These are phyloP conservation scores for Termitomyces sp. DNA, from an alignment of 768 basidiomycete species.

Conservation along the genomic window DNA sequence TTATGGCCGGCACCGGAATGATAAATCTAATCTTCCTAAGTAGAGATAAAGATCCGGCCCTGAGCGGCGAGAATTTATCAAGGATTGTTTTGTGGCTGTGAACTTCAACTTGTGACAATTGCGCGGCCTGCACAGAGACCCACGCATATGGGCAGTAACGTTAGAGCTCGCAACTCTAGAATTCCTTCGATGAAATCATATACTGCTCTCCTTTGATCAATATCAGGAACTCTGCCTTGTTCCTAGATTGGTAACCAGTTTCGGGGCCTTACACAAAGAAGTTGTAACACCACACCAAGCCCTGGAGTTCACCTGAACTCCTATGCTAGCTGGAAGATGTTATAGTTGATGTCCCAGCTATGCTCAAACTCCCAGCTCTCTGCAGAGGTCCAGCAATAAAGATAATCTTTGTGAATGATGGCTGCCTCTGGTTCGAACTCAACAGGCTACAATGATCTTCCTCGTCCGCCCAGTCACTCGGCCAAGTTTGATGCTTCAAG, in stretches of 20 bases:
- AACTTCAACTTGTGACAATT: too few relatives aligned
- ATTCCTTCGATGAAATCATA: not conserved
- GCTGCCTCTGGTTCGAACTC: not conserved
- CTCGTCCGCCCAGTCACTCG: constrained; percentile 66
- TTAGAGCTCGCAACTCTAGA: too few relatives aligned
- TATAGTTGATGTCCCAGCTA: constrained; percentile 56
- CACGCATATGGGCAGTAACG: not conserved
- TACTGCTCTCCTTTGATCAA: not conserved
- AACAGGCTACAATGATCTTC: constrained; percentile 74
- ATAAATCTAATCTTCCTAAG: not conserved
- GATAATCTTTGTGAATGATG: constrained; percentile 50
- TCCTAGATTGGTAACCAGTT: not conserved
- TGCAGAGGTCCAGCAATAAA: constrained; percentile 38
- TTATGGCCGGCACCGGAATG: not conserved
- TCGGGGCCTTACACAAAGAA: too few relatives aligned
- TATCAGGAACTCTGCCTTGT: not conserved
- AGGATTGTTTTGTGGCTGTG: not conserved
- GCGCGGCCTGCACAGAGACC: too few relatives aligned
- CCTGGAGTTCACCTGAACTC: constrained; percentile 13
- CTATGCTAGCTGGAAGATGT: constrained; percentile 54
- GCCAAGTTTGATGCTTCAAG: not conserved
- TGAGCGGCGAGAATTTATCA: not conserved
- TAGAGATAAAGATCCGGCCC: too few relatives aligned
- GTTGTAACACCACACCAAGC: not conserved
- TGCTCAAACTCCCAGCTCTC: constrained; percentile 25